These are phyloP conservation scores for Pseudocohnilembus persalinus DNA, from an alignment of 169 alveolate genomes.

Conservation along the genomic window DNA sequence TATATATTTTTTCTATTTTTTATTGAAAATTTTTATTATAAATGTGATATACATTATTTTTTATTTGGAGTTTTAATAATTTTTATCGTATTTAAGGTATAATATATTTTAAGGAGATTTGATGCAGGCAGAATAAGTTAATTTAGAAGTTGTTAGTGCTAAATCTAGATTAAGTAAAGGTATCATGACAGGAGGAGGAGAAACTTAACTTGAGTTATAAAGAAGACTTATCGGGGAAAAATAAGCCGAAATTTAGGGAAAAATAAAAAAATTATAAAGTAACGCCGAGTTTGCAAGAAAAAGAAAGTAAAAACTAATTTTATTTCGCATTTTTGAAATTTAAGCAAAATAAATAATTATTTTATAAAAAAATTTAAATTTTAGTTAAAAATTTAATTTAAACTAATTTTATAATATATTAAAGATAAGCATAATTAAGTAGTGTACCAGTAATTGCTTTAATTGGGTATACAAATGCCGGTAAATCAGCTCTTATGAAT, in stretches of 20 bases:
- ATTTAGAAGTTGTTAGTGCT: slow-evolving; percentile 69
- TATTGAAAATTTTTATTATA: no score
- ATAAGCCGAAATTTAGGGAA: slow-evolving; percentile 64
- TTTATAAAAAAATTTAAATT: no score
- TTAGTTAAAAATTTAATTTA: no score
- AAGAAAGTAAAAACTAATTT: slow-evolving; percentile 13
- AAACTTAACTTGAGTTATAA: slow-evolving; percentile 73
- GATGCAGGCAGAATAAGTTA: slow-evolving; percentile 40
- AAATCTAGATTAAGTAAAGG: slow-evolving; percentile 75
- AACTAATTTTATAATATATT: background rate
- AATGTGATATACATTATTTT: no score
- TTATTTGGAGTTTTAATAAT: no score
- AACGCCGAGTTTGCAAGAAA: slow-evolving; percentile 47
- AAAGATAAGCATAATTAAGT: no score
- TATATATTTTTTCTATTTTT: no score
- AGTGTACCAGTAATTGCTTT: slow-evolving; percentile 4
- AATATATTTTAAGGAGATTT: slow-evolving; percentile 53
- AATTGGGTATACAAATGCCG: slow-evolving; percentile 92
- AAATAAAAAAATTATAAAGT: slow-evolving; percentile 37
- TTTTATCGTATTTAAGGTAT: no score
- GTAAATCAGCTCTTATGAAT: slow-evolving; percentile 90
- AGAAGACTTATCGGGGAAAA: slow-evolving; percentile 67
- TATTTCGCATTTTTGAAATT: background rate
- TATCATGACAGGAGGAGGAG: slow-evolving; percentile 80
- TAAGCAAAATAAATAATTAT: no score